Base-by-base conservation (phyloP, 495 filamentous ascomycete species). In the Xylaria acuta region DNA sequence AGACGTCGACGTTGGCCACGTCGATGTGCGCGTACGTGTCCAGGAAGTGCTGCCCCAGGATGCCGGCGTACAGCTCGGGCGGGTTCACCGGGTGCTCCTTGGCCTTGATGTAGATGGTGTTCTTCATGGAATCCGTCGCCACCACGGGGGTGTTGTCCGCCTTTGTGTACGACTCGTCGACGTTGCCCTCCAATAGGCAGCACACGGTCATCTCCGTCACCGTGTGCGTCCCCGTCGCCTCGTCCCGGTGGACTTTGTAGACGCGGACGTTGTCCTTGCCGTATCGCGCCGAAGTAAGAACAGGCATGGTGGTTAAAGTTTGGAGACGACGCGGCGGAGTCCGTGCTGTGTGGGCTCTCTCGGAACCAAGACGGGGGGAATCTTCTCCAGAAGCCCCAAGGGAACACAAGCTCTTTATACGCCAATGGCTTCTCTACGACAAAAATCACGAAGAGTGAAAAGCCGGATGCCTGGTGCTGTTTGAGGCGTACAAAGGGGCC, bases 181-280 rank as follows among this genome's bases (percentile, higher is more conserved):
- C 97, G 43, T 93, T 91, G 65, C 96, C 96, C 84, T 97, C 93
- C 5, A 99, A 86, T 22, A 98, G 85, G 58, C 92, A 92, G 81
- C 93, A 92, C 68, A 99, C 93, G 56, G 95, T 97, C 93, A 97
- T 97, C 81, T 99, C 96, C 51, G 92, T 92, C 59, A 98, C 94
- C 9, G 90, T 91, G 81, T 99, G 96, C 4, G 87, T 84, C 40
- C 90, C 89, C 16, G 92, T 92, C 77, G 88, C 85, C 78, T 89
- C 88, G 79, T 98, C 90, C 69, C 88, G 87, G 75, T 96, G 87
- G 77, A 97, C 94, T 84, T 99, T 98, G 88, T 91, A 95, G 73
- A 99, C 91, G 78, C 96, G 94, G 86, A 99, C 92, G 86, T 99
- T 98, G 88, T 98, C 95, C 90, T 97, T 97, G 85, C 93, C 93